Conservation (phyloP, 805 yeast species). For the Sugiyamaella americana region DNA sequence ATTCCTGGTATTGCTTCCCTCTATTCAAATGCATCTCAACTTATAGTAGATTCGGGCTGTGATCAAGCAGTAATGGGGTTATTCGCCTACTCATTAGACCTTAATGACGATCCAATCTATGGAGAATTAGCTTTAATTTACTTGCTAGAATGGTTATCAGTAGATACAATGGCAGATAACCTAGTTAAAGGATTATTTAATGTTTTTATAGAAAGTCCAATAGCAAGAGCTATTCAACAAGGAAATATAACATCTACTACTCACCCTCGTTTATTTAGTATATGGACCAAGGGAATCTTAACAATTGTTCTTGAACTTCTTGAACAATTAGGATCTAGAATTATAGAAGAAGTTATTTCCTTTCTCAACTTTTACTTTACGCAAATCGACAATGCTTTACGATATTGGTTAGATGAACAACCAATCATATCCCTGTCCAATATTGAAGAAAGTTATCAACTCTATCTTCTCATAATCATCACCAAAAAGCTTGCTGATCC, state of each 20-base stretch:
- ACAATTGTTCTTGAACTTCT: conserved; percentile 58
- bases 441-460: conserved; percentile 61
- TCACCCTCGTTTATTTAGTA: conserved; percentile 54
- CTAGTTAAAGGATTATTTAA: conserved; percentile 63
- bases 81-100: conserved; percentile 60
- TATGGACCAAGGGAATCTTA: conserved; percentile 84
- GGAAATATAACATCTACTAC: conserved; percentile 53
- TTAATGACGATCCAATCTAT: conserved; percentile 50
- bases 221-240: conserved; percentile 57
- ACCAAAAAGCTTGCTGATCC: conserved; percentile 49
- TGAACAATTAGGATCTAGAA: conserved; percentile 54
- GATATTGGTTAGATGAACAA: conserved; percentile 59
- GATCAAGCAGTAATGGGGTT: conserved; percentile 56
- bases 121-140: conserved; percentile 68
- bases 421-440: conserved; percentile 43
- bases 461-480: conserved; percentile 57
- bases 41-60: conserved; percentile 53
- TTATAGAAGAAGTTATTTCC: conserved; percentile 58
- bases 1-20: conserved; percentile 21
- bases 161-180: conserved; percentile 59
- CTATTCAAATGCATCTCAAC: conserved; percentile 41
- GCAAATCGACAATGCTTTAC: conserved; percentile 59
- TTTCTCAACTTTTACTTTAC: conserved; percentile 57
- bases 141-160: conserved; percentile 59
- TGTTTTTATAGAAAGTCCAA: conserved; percentile 65